Percentiles rank a stretch among this genome's conserved stretches.
These are phyloP conservation scores for Xylaria sp. DNA, from an alignment of 495 filamentous ascomycete species.

Conservation along the genomic window DNA sequence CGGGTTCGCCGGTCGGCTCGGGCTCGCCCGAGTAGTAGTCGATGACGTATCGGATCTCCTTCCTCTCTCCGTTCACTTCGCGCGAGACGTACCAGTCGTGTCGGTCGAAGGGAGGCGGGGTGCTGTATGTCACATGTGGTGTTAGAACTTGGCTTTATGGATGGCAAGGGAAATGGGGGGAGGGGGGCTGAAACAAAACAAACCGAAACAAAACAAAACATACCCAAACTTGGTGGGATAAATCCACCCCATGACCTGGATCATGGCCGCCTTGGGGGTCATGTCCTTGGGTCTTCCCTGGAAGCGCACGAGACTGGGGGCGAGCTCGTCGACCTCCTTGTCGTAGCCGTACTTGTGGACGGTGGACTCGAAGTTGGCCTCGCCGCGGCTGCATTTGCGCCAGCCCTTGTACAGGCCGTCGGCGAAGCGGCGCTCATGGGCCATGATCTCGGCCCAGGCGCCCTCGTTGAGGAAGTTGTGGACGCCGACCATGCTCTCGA, in stretches of 20 bases:
- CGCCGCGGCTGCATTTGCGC: slow-evolving; percentile 75
- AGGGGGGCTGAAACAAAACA: too few relatives aligned
- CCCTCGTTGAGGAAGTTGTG: slow-evolving; percentile 99
- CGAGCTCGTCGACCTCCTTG: slow-evolving; percentile 45
- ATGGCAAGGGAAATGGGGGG: neutral
- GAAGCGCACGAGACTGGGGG: slow-evolving; percentile 81
- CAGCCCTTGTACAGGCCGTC: slow-evolving; percentile 74
- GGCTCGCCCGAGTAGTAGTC: slow-evolving; percentile 93
- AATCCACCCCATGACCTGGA: slow-evolving; percentile 76
- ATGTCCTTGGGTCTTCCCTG: slow-evolving; percentile 86
- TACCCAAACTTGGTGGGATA: slow-evolving; percentile 82
- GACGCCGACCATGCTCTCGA: slow-evolving; percentile 96
- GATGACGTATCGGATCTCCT: slow-evolving; percentile 93
- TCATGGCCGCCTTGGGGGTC: slow-evolving; percentile 85
- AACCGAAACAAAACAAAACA: slow-evolving; percentile 33
- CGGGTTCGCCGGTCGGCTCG: slow-evolving; percentile 88
- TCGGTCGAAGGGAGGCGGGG: slow-evolving; percentile 91
- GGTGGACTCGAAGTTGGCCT: slow-evolving; percentile 56
- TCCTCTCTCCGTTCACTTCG: slow-evolving; percentile 60
- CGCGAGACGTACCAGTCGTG: slow-evolving; percentile 96
- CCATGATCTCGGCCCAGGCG: slow-evolving; percentile 91
- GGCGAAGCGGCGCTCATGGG: slow-evolving; percentile 87
- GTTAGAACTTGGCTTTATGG: slow-evolving; percentile 28
- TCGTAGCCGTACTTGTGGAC: slow-evolving; percentile 44
- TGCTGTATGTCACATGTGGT: slow-evolving; percentile 47